Percentiles rank a stretch among this genome's conserved stretches.
These are phyloP conservation scores for Boletus bicolor DNA, from an alignment of 768 basidiomycete species.

Conservation along the genomic window DNA sequence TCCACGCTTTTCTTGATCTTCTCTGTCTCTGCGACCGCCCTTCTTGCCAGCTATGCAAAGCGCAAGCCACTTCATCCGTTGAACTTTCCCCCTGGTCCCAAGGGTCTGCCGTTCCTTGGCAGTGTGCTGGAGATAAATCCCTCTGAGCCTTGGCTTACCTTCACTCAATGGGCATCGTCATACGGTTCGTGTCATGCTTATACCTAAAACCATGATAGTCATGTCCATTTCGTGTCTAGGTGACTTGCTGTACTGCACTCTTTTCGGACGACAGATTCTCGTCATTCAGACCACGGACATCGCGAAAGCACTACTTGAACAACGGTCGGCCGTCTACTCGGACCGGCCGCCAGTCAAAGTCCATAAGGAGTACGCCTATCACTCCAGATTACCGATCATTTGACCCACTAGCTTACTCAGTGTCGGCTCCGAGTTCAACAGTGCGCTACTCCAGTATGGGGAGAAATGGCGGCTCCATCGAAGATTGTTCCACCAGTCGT, in stretches of 20 bases:
- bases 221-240: constrained; percentile 20
- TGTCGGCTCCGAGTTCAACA: constrained; percentile 32
- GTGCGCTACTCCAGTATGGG: constrained; percentile 29
- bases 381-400: background rate
- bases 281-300: constrained; percentile 31
- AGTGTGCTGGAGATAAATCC: constrained; percentile 24
- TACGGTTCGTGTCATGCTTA: constrained; percentile 18
- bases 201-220: background rate
- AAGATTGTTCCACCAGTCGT: constrained; percentile 32
- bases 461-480: constrained; percentile 32
- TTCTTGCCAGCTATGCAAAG: constrained; percentile 12
- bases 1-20: constrained; percentile 7
- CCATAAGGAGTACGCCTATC: constrained; percentile 22
- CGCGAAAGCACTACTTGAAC: constrained; percentile 36
- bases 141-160: constrained; percentile 32
- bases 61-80: constrained; percentile 3
- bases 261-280: constrained; percentile 34
- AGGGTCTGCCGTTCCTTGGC: constrained; percentile 31
- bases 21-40: constrained; percentile 4
- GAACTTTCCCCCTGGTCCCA: constrained; percentile 30
- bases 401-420: constrained; percentile 11
- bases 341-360: constrained; percentile 34
- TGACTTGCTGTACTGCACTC: constrained; percentile 29
- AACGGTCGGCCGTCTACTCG: constrained; percentile 36
- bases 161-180: constrained; percentile 29